These are phyloP conservation scores for Dimocarpus longan DNA, from an alignment of 345 rosid genomes.

Conservation along the genomic window DNA sequence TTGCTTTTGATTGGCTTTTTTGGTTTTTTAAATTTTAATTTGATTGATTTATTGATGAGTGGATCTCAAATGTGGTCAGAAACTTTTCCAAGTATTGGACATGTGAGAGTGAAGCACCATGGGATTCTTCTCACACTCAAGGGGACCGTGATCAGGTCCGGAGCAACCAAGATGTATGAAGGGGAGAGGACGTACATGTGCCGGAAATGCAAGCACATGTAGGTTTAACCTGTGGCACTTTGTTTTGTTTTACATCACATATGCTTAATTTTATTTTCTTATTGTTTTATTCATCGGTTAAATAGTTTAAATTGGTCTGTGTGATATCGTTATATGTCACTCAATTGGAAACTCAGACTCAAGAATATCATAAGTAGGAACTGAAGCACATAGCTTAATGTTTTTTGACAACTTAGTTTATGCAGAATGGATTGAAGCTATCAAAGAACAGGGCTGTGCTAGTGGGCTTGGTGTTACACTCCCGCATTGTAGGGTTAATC, in stretches of 20 bases:
- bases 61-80: conserved; percentile 42
- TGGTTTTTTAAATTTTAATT: not conserved
- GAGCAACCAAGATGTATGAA: conserved; percentile 89
- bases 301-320: not conserved
- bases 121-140: conserved; percentile 78
- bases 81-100: conserved; percentile 83
- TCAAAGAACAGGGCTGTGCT: not conserved
- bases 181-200: conserved; percentile 85
- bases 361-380: conserved; percentile 10
- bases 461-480: too few relatives aligned
- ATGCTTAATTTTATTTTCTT: not conserved
- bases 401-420: not conserved
- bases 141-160: conserved; percentile 91
- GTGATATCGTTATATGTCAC: not conserved
- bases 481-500: too few relatives aligned
- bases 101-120: conserved; percentile 81
- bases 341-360: conserved; percentile 1
- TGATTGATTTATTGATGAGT: conserved; percentile 3
- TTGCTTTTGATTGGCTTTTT: not conserved
- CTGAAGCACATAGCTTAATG: not conserved
- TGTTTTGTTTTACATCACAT: not conserved
- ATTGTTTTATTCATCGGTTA: not conserved
- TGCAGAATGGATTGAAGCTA: not conserved
- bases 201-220: conserved; percentile 82
- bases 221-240: conserved; percentile 19